Percentiles rank a stretch among this genome's conserved stretches.
These are phyloP conservation scores for Fusarium sp. DNA, from an alignment of 2,329 filamentous ascomycete species.

Conservation along the genomic window DNA sequence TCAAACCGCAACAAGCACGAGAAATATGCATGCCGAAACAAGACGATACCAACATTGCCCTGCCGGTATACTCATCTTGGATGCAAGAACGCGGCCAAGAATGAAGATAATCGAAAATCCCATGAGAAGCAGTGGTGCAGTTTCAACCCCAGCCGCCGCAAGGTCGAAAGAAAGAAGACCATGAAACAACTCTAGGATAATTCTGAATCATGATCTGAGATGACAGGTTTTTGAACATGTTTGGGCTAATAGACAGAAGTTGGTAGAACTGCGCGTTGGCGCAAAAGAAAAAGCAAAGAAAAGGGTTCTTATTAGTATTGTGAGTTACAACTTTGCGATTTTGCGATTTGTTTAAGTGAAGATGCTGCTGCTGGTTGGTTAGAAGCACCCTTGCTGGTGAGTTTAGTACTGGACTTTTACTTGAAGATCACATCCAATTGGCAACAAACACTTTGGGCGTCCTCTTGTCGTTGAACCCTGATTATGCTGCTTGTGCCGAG, in stretches of 20 bases:
- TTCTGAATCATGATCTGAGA: background rate
- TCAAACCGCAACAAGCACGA: conserved; percentile 52
- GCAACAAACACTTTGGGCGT: background rate
- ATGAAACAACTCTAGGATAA: background rate
- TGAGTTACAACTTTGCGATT: background rate
- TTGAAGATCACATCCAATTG: background rate
- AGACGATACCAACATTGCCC: conserved; percentile 38
- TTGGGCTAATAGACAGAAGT: background rate
- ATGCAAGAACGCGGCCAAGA: conserved; percentile 44
- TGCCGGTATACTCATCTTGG: conserved; percentile 42
- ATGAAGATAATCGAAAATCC: conserved; percentile 45
- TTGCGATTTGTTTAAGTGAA: background rate
- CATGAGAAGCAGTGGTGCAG: conserved; percentile 48
- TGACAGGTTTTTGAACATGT: background rate
- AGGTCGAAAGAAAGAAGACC: background rate
- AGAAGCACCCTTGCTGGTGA: background rate
- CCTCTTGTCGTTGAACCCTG: background rate
- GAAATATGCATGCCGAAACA: conserved; percentile 45
- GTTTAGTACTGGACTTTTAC: background rate
- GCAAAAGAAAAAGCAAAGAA: background rate
- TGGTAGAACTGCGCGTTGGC: background rate
- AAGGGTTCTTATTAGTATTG: background rate
- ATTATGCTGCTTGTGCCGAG: conserved; percentile 3
- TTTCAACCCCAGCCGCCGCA: conserved; percentile 4
- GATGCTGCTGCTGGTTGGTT: background rate